Base-by-base conservation (phyloP, 2,329 filamentous ascomycete genomes). In the Dactylellina parvicollis region DNA sequence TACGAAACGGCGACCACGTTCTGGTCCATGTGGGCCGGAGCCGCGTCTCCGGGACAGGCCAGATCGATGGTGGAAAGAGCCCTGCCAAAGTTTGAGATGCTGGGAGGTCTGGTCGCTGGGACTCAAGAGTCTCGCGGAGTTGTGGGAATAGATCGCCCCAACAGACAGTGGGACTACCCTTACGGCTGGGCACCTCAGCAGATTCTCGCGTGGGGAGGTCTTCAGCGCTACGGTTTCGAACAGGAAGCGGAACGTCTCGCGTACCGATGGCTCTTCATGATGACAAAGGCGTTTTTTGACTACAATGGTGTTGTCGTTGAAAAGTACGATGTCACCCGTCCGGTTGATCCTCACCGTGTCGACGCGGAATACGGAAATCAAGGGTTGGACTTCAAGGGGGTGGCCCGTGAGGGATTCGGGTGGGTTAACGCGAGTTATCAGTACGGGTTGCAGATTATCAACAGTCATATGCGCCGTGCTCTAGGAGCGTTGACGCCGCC, bases 381-480 rank as follows among this genome's bases (percentile, higher is more conserved):
- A 81, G 95, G 95, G 1, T 84, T 90, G 54, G 92, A 97, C 80
- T 97, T 98, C 83, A 96, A 96, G 83, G 94, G 94, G 38, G 93
- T 96, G 77, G 92, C 94, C 60, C 92, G 92, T 77, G 94, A 98
- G 87, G 94, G 94, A 67, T 99, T 99, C 79, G 95, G 94, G 57
- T 99, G 95, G 95, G 95, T 98, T 79, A 99, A 99, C 80, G 94
- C 95, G 78, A 97, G 93, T 80, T 99, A 96, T 80, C 91, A 98
- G 66, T 96, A 96, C 79, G 95, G 94, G 40, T 85, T 98, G 73
- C 89, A 93, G 76, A 91, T 97, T 77, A 85, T 96, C 72, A 93
- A 91, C 77, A 90, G 91, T 30, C 92, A 96, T 81, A 93, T 95
- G 88, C 88, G 89, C 80, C 90, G 93, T 77, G 92, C 94, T 0